Base-by-base conservation (phyloP, 495 filamentous ascomycete species). In the Podospora conica region DNA sequence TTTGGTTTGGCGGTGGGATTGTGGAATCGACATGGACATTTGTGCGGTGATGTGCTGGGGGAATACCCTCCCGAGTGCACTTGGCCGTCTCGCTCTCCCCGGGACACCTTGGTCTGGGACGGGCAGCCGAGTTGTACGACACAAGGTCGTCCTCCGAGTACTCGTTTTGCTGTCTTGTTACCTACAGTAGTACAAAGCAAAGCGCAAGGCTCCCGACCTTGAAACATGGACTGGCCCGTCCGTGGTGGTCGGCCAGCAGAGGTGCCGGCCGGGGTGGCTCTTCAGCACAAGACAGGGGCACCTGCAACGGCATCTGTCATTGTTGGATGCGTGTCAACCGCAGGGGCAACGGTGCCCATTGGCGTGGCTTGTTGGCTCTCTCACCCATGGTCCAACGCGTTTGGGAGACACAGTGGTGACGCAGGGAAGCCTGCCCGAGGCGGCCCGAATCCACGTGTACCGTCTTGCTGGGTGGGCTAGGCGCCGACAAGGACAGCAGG, bases 1-100 rank as follows among this genome's bases (percentile, higher is more conserved):
- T 55, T 54, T 53, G 62, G 66, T 54, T 65, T 21, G n/a, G n/a
- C 24, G 15, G 33, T 23, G 21, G 63, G 48, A 18, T 22, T 29
- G 28, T 33, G 48, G 53, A 61, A 61, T 12, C 59, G 33, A 5
- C 12, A 48, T 48, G 40, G 40, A 6, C 40, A n/a, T 40, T 4
- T 40, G 12, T 18, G 33, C 15, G 15, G 12, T 40, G 12, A n/a
- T 40, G 33, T n/a, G 40, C 40, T 48, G 15, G 18, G 40, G 40
- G 40, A 48, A 48, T 48, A 18, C 40, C 40, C 40, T 48, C 40
- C 18, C 40, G 40, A 48, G 40, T n/a, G 40, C 15, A 18, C 40
- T 48, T 48, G 40, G 40, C 40, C 40, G 40, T 48, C 15, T 48
- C 15, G 40, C 40, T n/a, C 18, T 48, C 40, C 8, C 40, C 40